Base-by-base conservation (phyloP, 495 filamentous ascomycete species). In the Chaetomium cochliodes region DNA sequence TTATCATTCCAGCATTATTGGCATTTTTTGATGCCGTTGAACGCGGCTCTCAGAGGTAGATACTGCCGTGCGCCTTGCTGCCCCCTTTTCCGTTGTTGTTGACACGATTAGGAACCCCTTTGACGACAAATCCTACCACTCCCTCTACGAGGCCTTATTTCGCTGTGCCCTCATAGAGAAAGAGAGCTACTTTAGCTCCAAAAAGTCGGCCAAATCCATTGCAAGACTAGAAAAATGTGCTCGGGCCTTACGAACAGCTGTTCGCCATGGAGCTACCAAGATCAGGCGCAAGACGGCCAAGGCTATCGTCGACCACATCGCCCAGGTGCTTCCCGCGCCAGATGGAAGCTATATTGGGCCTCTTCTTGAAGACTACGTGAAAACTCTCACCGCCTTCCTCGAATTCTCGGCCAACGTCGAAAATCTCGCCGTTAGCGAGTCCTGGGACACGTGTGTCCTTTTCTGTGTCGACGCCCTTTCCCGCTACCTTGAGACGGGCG, bases 81-180 rank as follows among this genome's bases (percentile, higher is more conserved):
- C 44, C 25, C 54, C 55, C 37, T 30, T 46, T 58, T 23, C 13
- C 5, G 33, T 3, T 64, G 22, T 37, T 44, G 49, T 66, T 51
- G 41, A 74, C 70, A 41, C 16, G 53, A n/a, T 28, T 41, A 72
- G 65, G 41, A 70, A 70, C 26, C 67, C 65, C 3, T 70, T 81
- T 26, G 86, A 83, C 55, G 92, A 96, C 72, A 90, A 89, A 67
- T 84, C 83, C 20, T 96, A 89, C 69, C 90, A 96, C 69, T 84
- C 83, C 54, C 86, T 97, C 30, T 92, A 88, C 65, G 92, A 97
- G 70, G 84, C 85, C 0, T 76, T 98, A 18, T 97, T 97, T 70
- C 79, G 82, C 44, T 87, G 85, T 65, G 77, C 86, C 9, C 79
- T 87, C 22, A 70, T 78, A 13, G 92, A 97, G 63, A 89, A 87